These are phyloP conservation scores for Xenoacremonium recifei DNA, from an alignment of 2,329 filamentous ascomycete genomes.

Conservation along the genomic window DNA sequence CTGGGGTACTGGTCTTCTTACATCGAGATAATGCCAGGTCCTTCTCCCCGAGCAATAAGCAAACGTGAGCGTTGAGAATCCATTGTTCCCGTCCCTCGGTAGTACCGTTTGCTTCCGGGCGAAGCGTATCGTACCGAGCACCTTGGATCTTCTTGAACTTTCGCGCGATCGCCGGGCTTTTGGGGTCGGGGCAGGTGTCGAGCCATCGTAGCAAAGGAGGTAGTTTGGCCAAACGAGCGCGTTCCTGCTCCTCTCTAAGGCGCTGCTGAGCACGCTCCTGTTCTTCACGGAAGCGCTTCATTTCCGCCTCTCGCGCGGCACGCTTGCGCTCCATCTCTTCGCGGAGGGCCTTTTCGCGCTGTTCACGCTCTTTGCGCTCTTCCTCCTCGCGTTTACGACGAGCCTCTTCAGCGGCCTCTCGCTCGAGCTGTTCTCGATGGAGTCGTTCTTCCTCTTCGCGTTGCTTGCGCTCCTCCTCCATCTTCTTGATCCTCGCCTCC, in stretches of 20 bases:
- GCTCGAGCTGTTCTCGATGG: constrained; percentile 43
- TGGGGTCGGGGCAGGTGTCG: constrained; percentile 50
- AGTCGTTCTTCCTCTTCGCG: constrained; percentile 47
- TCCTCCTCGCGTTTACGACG: constrained; percentile 51
- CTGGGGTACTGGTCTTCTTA: constrained; percentile 38
- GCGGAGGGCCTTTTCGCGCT: constrained; percentile 41
- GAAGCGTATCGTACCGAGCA: constrained; percentile 63
- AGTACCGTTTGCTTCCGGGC: constrained; percentile 49
- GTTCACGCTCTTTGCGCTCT: constrained; percentile 50
- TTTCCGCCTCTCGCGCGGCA: constrained; percentile 48
- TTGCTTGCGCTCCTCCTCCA: constrained; percentile 36
- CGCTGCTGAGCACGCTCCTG: constrained; percentile 52
- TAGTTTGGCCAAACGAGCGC: constrained; percentile 52
- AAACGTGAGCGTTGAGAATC: constrained; percentile 64
- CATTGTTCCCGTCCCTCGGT: constrained; percentile 62
- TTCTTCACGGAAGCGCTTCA: constrained; percentile 48
- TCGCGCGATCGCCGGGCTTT: constrained; percentile 47
- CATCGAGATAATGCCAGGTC: constrained; percentile 60
- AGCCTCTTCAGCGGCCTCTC: constrained; percentile 49
- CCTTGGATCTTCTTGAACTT: constrained; percentile 58
- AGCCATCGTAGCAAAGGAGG: constrained; percentile 63
- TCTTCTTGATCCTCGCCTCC: constrained; percentile 39
- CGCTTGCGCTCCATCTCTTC: constrained; percentile 49
- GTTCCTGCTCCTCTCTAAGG: constrained; percentile 54
- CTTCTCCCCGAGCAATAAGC: constrained; percentile 63